Evolutionary conservation across 129 eudicot species (phyloP).

Genomic region (Flaveria ramosissima): DNA sequence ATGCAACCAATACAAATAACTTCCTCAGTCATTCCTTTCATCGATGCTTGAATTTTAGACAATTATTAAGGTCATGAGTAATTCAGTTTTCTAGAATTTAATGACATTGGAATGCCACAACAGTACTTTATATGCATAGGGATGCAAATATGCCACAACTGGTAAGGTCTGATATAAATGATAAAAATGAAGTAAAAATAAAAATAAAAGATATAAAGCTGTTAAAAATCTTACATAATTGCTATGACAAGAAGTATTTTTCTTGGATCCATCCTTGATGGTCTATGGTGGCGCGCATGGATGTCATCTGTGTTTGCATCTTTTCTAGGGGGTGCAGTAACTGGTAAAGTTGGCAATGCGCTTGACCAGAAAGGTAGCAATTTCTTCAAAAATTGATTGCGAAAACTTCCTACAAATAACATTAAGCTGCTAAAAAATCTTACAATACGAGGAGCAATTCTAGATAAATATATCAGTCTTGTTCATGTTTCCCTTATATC

Average conservation of each 20-base stretch:
- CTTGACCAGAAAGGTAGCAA: constrained; percentile 97
- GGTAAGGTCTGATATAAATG: too few relatives aligned
- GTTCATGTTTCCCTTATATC: background rate
- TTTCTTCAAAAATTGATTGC: constrained; percentile 75
- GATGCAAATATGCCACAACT: too few relatives aligned
- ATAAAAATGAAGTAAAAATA: background rate
- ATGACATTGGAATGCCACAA: too few relatives aligned
- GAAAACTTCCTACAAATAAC: constrained; percentile 57
- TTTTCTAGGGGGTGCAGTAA: constrained; percentile 81
- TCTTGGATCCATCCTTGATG: constrained; percentile 95
- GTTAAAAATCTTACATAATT: constrained; percentile 62
- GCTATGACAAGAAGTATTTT: constrained; percentile 86
- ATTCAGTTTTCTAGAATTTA: background rate
- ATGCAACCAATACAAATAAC: background rate
- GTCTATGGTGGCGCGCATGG: constrained; percentile 64
- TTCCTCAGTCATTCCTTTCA: background rate
- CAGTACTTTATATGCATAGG: background rate
- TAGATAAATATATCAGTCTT: background rate
- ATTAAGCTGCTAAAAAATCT: constrained; percentile 11
- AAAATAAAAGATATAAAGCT: too few relatives aligned
- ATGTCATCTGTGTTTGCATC: constrained; percentile 66
- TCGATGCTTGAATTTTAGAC: background rate
- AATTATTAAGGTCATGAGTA: background rate
- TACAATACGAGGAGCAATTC: background rate
- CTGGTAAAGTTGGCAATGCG: constrained; percentile 89